phyloP scores from a whole-genome alignment of 2,329 filamentous ascomycete species.

The Hypoxylon sp. region DNA sequence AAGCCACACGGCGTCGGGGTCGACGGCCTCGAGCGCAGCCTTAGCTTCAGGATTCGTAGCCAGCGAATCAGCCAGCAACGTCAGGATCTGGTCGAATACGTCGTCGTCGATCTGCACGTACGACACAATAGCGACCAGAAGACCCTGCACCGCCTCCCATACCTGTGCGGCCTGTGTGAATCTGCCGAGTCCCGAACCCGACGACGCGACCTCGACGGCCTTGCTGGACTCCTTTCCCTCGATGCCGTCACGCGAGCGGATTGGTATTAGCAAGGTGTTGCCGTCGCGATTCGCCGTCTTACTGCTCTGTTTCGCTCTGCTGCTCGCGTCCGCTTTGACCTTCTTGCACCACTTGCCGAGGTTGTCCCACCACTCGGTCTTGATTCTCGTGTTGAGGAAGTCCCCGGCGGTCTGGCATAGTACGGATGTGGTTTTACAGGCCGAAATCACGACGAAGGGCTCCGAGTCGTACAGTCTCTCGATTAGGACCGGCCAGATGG shows the following conservation, averaged over 20 bases:
- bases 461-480: slow-evolving; percentile 73
- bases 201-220: slow-evolving; percentile 21
- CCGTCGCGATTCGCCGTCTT: slow-evolving; percentile 18
- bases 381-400: slow-evolving; percentile 80
- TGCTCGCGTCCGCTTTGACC: slow-evolving; percentile 51
- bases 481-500: slow-evolving; percentile 85
- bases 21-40: slow-evolving; percentile 68
- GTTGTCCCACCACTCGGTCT: slow-evolving; percentile 73
- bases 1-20: slow-evolving; percentile 82
- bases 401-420: slow-evolving; percentile 79
- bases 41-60: slow-evolving; percentile 58
- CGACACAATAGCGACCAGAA: slow-evolving; percentile 68
- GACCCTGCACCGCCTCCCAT: slow-evolving; percentile 68
- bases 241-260: slow-evolving; percentile 38
- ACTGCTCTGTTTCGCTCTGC: slow-evolving; percentile 13
- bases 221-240: slow-evolving; percentile 30
- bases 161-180: slow-evolving; percentile 70
- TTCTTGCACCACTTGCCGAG: slow-evolving; percentile 60
- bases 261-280: slow-evolving; percentile 46
- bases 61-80: slow-evolving; percentile 64
- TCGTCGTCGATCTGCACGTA: slow-evolving; percentile 72
- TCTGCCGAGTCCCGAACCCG: slow-evolving; percentile 56
- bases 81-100: slow-evolving; percentile 75
- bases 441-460: slow-evolving; percentile 72
- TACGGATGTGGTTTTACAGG: slow-evolving; percentile 72